Evolutionary conservation across 2,329 filamentous ascomycete genomes (phyloP).

Genomic region (Cladorrhinum sp.): DNA sequence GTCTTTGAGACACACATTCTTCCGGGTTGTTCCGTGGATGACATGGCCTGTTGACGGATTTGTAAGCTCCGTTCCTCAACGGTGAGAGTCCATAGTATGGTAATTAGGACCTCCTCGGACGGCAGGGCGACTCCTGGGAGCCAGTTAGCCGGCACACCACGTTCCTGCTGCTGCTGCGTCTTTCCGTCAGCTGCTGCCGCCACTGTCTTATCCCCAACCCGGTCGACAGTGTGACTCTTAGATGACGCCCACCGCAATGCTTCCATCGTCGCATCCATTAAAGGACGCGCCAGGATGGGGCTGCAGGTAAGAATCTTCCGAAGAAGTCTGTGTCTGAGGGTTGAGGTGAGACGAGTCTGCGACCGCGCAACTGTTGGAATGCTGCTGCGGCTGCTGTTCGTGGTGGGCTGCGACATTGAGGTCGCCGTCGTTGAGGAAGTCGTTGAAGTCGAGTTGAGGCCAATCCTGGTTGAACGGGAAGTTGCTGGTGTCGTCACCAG

Average conservation of each 20-base stretch:
- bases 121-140: conserved; percentile 40
- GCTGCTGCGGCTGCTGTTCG: conserved; percentile 47
- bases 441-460: conserved; percentile 48
- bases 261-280: conserved; percentile 70
- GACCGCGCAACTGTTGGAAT: conserved; percentile 49
- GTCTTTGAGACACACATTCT: conserved; percentile 23
- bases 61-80: conserved; percentile 41
- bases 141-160: conserved; percentile 29
- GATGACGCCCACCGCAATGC: conserved; percentile 66
- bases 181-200: conserved; percentile 31
- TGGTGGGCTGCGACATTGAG: conserved; percentile 28
- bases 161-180: conserved; percentile 23
- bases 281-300: conserved; percentile 70
- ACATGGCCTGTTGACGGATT: conserved; percentile 23
- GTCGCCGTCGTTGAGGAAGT: conserved; percentile 57
- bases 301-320: conserved; percentile 68
- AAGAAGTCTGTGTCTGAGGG: conserved; percentile 59
- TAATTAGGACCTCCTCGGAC: conserved; percentile 47
- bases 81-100: conserved; percentile 46
- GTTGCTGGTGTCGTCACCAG: conserved; percentile 52
- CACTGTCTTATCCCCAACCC: conserved; percentile 38
- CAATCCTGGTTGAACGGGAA: conserved; percentile 43
- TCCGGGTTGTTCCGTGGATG: conserved; percentile 21
- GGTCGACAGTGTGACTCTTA: conserved; percentile 49
- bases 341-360: conserved; percentile 53